Evolutionary conservation across 1,284 basidiomycete genomes (phyloP).

Genomic region (Mycosarcoma maydis): DNA sequence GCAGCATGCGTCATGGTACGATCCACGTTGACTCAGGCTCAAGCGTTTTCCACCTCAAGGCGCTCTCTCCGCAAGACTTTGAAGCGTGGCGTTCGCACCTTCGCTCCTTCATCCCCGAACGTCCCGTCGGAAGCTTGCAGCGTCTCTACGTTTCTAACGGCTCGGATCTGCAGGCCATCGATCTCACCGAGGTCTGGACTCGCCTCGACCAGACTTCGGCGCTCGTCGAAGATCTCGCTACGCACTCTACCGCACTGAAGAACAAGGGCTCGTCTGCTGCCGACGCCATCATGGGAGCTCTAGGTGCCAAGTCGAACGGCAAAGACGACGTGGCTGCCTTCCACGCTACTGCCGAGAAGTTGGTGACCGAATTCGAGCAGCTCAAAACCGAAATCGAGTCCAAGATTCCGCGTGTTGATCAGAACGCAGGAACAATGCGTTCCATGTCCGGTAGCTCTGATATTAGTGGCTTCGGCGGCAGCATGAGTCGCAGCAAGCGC

Average conservation of each 20-base stretch:
- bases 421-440: constrained; percentile 48
- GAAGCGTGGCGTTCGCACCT: constrained; percentile 58
- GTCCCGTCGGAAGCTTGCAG: constrained; percentile 30
- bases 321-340: constrained; percentile 40
- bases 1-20: constrained; percentile 61
- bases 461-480: background rate
- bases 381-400: constrained; percentile 46
- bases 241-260: constrained; percentile 16
- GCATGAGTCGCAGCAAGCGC: constrained; percentile 15
- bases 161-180: constrained; percentile 50
- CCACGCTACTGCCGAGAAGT: constrained; percentile 37
- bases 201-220: constrained; percentile 47
- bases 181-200: constrained; percentile 50
- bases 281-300: constrained; percentile 32
- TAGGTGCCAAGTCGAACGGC: constrained; percentile 27
- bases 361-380: constrained; percentile 55
- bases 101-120: constrained; percentile 60
- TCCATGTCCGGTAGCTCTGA: constrained; percentile 34
- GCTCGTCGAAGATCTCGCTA: constrained; percentile 42
- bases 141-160: constrained; percentile 50
- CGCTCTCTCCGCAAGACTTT: constrained; percentile 61
- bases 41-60: constrained; percentile 64
- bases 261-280: constrained; percentile 15
- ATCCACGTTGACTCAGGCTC: constrained; percentile 65
- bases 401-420: constrained; percentile 44